Conservation (phyloP, 2,329 filamentous ascomycete genomes). For the Graphilbum sp. region DNA sequence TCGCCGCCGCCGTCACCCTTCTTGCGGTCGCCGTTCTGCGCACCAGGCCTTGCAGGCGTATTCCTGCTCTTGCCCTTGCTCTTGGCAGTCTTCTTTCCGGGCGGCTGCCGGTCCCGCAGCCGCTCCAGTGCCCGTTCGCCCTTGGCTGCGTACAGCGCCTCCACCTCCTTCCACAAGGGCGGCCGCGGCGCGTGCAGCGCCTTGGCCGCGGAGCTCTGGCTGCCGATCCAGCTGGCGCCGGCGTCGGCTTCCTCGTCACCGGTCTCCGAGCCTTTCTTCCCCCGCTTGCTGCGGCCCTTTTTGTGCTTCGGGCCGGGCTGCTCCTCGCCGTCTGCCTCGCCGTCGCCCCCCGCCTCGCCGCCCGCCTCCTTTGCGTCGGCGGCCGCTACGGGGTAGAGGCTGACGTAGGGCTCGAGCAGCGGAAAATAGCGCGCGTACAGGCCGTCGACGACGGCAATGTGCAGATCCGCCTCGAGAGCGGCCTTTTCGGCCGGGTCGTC, state of each 20-base stretch:
- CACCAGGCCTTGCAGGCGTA: no score
- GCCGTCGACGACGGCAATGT: conserved; percentile 55
- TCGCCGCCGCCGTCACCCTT: conserved; percentile 1
- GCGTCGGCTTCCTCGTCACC: not conserved
- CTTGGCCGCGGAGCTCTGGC: conserved; percentile 22
- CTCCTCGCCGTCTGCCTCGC: conserved; percentile 13
- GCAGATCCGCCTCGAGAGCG: conserved; percentile 38
- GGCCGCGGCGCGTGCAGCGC: conserved; percentile 30
- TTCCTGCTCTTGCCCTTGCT: not conserved
- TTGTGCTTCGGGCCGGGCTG: conserved; percentile 4
- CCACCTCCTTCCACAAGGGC: conserved; percentile 52
- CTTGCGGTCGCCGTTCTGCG: no score
- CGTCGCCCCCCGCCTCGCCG: not conserved
- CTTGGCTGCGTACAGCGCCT: conserved; percentile 45
- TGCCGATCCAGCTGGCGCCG: conserved; percentile 15
- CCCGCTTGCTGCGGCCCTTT: not conserved
- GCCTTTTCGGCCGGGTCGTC: conserved; percentile 34
- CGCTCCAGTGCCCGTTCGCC: conserved; percentile 33
- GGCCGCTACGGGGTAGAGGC: conserved; percentile 34
- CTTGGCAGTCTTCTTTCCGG: conserved; percentile 8
- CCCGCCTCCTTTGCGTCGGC: conserved; percentile 20
- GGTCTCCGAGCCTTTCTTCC: conserved; percentile 15
- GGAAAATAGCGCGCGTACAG: conserved; percentile 63
- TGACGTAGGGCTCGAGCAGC: conserved; percentile 53
- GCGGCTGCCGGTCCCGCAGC: conserved; percentile 33